Base-by-base conservation (phyloP, 2,329 filamentous ascomycete species). In the Stachybotrys chlorohalonatus region DNA sequence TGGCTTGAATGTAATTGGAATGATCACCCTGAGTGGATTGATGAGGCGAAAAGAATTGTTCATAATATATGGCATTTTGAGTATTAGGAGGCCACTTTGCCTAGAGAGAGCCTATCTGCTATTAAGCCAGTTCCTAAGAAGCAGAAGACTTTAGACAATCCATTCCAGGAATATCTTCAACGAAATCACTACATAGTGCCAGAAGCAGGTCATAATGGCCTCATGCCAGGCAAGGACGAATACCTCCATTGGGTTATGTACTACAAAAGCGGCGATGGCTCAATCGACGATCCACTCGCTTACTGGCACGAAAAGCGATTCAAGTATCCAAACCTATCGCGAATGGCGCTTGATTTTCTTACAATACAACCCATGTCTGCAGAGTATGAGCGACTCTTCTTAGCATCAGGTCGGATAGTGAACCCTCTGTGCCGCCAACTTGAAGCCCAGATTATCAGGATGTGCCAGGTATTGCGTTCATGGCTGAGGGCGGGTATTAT, bases 301-400 rank as follows among this genome's bases (percentile, higher is more conserved):
- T 54, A 56, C 51, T 56, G 51, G 55, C 51, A 48, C 31, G 47
- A 54, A 52, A 39, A 47, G 53, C 55, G 52, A n/a, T n/a, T n/a
- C n/a, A n/a, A n/a, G n/a, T 54, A 56, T 42, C 55, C 55, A 16
- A 36, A 51, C 8, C 53, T 53, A 16, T 56, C 53, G 51, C 36
- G 47, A 52, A 56, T 53, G 48, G 53, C 55, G 52, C 53, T 54
- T 15, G 52, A 56, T 15, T 52, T 54, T 17, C 53, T 56, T 6
- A 54, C 51, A 30, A 48, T 54, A 17, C 53, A 53, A 31, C 49
- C 49, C 11, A 54, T 47, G 49, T 54, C 49, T 6, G 49, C 53
- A 36, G 39, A 54, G 48, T 51, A 47, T 16, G 48, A 56, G 51
- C 31, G 52, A 17, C 16, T 56, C 31, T 56, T 53, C 52, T 16